Evolutionary conservation across 352 stramenopile species (phyloP).

Genomic region (Lagenidium sp.): DNA sequence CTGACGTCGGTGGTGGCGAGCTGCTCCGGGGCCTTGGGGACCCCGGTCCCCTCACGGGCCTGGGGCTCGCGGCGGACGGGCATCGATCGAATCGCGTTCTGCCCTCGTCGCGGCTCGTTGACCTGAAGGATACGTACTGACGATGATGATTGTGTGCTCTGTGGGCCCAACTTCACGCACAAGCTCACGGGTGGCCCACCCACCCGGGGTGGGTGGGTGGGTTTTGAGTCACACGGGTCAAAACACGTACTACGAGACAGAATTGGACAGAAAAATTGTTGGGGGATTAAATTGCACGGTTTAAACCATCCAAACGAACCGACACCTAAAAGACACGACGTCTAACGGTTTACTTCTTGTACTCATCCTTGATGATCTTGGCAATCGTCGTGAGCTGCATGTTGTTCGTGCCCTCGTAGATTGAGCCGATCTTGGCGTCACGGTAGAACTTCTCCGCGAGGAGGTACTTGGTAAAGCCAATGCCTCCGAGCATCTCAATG

Average conservation of each 20-base stretch:
- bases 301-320: too few species aligned
- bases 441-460: constrained; percentile 95
- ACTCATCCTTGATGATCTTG: constrained; percentile 86
- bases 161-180: too few species aligned
- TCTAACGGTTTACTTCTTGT: constrained; percentile 46
- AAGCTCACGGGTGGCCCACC: too few species aligned
- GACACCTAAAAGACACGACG: too few species aligned
- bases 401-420: constrained; percentile 97
- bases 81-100: too few species aligned
- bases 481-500: constrained; percentile 93
- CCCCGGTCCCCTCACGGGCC: too few species aligned
- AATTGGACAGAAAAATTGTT: constrained; percentile 5
- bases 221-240: constrained; percentile 11
- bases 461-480: constrained; percentile 94
- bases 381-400: constrained; percentile 95
- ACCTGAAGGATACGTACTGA: too few species aligned
- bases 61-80: too few species aligned
- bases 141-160: too few species aligned
- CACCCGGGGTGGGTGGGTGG: constrained; percentile 14
- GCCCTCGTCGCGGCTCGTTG: too few species aligned
- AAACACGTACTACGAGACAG: constrained; percentile 13
- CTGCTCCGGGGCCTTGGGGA: too few species aligned
- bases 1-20: too few species aligned
- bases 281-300: not conserved
- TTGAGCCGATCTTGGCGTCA: constrained; percentile 96